Evolutionary conservation across 1,284 basidiomycete species (phyloP), one percentile per base, ranked within the genome.

Genomic region (Exobasidium rhododendri): DNA sequence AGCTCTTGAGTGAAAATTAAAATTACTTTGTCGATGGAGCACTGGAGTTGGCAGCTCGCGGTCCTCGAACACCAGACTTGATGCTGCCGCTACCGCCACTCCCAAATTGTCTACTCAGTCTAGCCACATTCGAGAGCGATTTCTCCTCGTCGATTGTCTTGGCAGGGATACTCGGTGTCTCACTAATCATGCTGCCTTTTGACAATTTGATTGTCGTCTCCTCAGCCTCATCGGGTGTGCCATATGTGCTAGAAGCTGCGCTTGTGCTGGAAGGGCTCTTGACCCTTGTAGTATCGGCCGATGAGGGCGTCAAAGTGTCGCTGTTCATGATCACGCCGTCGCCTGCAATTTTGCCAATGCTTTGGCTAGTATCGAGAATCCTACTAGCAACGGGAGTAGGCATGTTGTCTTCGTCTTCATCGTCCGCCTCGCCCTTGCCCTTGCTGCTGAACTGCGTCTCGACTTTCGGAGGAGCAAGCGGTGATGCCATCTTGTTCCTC

Each of bases 311-410:
- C n/a, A n/a, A n/a, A 14, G 80, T 64, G 62, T 62, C 72, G n/a
- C n/a, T n/a, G n/a, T n/a, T 56, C 43, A 1, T 44, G 14, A 29
- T 63, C 51, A 54, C 66, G 69, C 66, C 30, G 77, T 73, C 13
- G 80, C 73, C 13, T 81, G 75, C 4, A n/a, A n/a, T n/a, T n/a
- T n/a, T n/a, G 77, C 80, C 20, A 81, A 79, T n/a, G 76, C 70
- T 13, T 76, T 70, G 14, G 80, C 74, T 6, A 67, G 67, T 40
- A 40, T 40, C 35, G 7, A 40, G 35, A 10, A 40, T 40, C 35
- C 35, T 40, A 17, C 35, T 40, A 10, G 35, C 35, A 17, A 40
- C 17, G 17, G 35, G 35, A 10, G 35, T 40, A 40, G 35, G 35
- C 7, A 17, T 40, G 17, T 40, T 40, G 17, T 40, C 49, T 71